phyloP scores from a whole-genome alignment of 2,329 filamentous ascomycete species.

The Fonsecaea monophora region DNA sequence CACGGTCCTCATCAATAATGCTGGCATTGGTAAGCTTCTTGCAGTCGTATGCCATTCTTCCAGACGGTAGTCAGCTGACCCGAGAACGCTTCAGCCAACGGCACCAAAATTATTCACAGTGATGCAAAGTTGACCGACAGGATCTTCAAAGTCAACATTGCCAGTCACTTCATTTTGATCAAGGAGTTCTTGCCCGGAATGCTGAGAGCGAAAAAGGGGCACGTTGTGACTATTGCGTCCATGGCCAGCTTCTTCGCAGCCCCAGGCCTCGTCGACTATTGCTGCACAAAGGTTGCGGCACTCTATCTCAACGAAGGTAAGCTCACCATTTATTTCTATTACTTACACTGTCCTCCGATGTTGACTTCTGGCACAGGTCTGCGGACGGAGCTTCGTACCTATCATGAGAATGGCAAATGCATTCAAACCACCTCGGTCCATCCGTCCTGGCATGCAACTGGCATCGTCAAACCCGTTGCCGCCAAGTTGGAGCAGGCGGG shows the following conservation, averaged over 20 bases:
- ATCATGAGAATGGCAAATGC: slow-evolving; percentile 46
- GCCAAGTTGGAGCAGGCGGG: slow-evolving; percentile 63
- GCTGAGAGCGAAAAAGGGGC: slow-evolving; percentile 70
- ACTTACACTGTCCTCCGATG: not conserved
- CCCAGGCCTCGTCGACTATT: slow-evolving; percentile 72
- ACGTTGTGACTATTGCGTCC: slow-evolving; percentile 73
- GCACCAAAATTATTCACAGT: slow-evolving; percentile 66
- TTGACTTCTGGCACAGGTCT: slow-evolving; percentile 44
- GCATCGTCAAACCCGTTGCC: slow-evolving; percentile 56
- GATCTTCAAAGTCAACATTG: slow-evolving; percentile 74
- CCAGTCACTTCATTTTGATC: slow-evolving; percentile 71
- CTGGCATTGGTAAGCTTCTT: slow-evolving; percentile 62
- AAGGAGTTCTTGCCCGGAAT: slow-evolving; percentile 73
- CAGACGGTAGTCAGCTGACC: not conserved
- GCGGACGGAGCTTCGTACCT: slow-evolving; percentile 64
- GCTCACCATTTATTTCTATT: slow-evolving; percentile 1
- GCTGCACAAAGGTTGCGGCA: slow-evolving; percentile 69
- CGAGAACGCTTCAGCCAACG: slow-evolving; percentile 41
- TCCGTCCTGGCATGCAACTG: slow-evolving; percentile 38
- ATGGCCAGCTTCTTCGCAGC: slow-evolving; percentile 67
- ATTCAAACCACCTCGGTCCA: slow-evolving; percentile 38
- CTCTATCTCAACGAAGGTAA: slow-evolving; percentile 70
- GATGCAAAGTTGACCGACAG: slow-evolving; percentile 66
- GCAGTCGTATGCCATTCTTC: not conserved
- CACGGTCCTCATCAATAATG: slow-evolving; percentile 75